Conservation (phyloP, 1,284 basidiomycete species). For the Ceraceosorus guamensis region DNA sequence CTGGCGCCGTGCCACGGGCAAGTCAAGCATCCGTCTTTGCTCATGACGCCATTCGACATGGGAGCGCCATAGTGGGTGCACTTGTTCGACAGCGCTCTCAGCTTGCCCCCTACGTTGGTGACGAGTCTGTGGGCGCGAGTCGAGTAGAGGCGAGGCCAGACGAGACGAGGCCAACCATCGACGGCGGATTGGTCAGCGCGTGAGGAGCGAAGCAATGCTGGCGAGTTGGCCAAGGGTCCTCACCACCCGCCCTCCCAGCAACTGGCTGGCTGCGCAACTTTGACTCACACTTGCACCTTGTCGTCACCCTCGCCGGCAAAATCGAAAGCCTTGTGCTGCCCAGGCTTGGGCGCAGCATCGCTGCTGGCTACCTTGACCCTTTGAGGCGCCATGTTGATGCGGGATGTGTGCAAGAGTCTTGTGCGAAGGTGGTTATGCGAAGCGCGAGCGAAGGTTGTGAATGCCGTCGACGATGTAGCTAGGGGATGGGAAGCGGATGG, state of each 20-base stretch:
- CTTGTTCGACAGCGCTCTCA: slow-evolving; percentile 68
- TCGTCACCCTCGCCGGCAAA: slow-evolving; percentile 67
- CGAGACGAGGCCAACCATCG: not conserved
- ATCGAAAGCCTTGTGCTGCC: slow-evolving; percentile 66
- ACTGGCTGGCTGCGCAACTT: not conserved
- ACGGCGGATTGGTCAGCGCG: not conserved
- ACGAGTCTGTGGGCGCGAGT: slow-evolving; percentile 55
- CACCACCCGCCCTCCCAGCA: not conserved
- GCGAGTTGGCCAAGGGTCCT: no score
- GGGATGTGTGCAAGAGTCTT: no score
- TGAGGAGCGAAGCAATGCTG: no score
- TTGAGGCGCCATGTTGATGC: slow-evolving; percentile 7
- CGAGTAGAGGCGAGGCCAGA: not conserved
- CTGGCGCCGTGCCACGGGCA: slow-evolving; percentile 89
- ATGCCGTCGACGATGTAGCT: no score
- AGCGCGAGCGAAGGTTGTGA: no score
- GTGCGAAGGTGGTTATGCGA: no score
- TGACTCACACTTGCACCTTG: slow-evolving; percentile 26
- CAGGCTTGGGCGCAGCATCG: slow-evolving; percentile 7
- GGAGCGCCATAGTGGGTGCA: slow-evolving; percentile 82
- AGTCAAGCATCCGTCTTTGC: slow-evolving; percentile 68
- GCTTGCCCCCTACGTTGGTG: slow-evolving; percentile 63
- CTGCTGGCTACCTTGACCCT: slow-evolving; percentile 14
- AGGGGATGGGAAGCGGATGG: no score
- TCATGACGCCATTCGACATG: slow-evolving; percentile 73